Evolutionary conservation across 768 basidiomycete species (phyloP), one percentile per base, ranked within the genome.

Genomic region (Ramaria sp.): DNA sequence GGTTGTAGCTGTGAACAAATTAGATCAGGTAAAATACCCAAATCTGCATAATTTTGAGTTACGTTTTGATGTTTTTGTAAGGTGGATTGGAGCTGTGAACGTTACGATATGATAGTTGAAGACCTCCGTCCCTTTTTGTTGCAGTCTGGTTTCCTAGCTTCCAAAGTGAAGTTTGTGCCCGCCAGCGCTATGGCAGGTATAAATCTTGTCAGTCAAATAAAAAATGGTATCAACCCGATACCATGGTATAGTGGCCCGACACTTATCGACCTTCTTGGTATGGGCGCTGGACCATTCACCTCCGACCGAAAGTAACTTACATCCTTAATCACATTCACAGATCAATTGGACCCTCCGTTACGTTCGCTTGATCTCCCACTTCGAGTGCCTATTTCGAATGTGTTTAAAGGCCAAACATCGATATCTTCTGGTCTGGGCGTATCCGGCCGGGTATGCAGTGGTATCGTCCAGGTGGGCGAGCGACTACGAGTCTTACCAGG

Each of bases 381-480:
- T 22, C 80, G 96, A 36, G 74, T 97, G 43, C 96, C 96, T 0
- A 79, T 98, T 20, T 87, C 92, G 12, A 98, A 99, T 65, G 89
- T 98, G 3, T 98, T 95, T 75, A 94, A 85, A 67, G 87, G 88
- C 3, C 84, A 85, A 63, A 80, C 83, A 15, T 81, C 88, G 2
- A 79, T 86, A 1, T 68, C 72, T 0, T 70, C 70, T 1, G 75
- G 75, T n/a, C 80, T 79, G 4, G 87, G 82, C 0, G 81, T 97
- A 0, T 78, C 84, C 22, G 96, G 96, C 16, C 72, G 93, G 48
- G 70, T 98, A 42, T 88, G 83, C 61, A 82, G 85, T 41, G 96
- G 96, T 5, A 73, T 97, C 36, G 77, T 97, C 3, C 94, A 97
- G 67, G 86, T 93, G 2, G 95, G 96, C 1, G 94, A 98, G 70